phyloP scores from a whole-genome alignment of 2,329 filamentous ascomycete genomes.

The Cytospora paraplurivora region DNA sequence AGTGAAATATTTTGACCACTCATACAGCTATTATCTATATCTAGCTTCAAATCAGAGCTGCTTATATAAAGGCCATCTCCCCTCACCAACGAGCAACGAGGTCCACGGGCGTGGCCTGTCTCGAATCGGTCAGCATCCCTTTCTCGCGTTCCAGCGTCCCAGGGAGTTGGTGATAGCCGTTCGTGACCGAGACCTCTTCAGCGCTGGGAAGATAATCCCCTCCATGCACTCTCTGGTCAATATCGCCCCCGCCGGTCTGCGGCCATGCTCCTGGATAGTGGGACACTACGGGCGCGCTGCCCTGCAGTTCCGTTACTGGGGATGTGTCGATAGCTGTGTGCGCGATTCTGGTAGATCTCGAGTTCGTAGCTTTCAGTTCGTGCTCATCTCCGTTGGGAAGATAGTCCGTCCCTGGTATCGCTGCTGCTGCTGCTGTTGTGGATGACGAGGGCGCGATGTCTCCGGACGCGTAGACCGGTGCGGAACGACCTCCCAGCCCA shows the following conservation, averaged over 20 bases:
- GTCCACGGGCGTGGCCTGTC: slow-evolving; percentile 19
- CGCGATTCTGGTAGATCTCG: background rate
- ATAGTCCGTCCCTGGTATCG: background rate
- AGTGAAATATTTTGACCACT: too few species aligned
- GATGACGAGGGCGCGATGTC: background rate
- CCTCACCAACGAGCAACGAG: slow-evolving; percentile 4
- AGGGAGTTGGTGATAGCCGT: slow-evolving; percentile 15
- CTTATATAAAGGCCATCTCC: background rate
- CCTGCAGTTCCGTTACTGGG: slow-evolving; percentile 10
- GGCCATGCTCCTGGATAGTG: background rate
- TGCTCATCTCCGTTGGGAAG: background rate
- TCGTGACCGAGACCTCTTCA: slow-evolving; percentile 11
- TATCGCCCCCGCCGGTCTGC: background rate
- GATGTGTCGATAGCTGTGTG: background rate
- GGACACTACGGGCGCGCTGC: background rate
- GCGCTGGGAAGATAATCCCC: background rate
- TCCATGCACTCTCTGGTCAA: background rate
- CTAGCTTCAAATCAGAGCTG: too few species aligned
- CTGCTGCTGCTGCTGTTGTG: background rate
- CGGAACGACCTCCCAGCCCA: background rate
- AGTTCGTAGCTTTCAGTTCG: slow-evolving; percentile 10
- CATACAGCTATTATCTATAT: too few species aligned
- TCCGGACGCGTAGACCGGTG: background rate
- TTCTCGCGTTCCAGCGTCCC: background rate
- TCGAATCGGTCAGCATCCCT: slow-evolving; percentile 1